phyloP scores from a whole-genome alignment of 2,329 filamentous ascomycete genomes.

The Pyrenochaeta sp. region DNA sequence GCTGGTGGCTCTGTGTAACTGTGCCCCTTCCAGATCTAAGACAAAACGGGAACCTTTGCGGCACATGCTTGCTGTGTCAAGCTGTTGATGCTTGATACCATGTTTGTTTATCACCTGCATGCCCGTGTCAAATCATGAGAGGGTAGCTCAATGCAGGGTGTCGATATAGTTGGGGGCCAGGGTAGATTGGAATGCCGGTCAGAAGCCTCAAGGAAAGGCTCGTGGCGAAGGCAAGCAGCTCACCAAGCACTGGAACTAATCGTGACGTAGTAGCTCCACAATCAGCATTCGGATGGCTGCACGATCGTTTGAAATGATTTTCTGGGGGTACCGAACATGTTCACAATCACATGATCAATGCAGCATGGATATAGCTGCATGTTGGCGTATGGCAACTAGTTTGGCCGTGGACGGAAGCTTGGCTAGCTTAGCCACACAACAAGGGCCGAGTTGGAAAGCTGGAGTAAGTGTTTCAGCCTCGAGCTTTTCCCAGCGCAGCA shows the following conservation, averaged over 20 bases:
- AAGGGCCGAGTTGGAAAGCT: slow-evolving; percentile 18
- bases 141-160: no score
- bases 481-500: slow-evolving; percentile 11
- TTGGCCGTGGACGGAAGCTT: slow-evolving; percentile 15
- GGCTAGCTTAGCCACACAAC: slow-evolving; percentile 23
- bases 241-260: no score
- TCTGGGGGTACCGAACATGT: not conserved
- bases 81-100: not conserved
- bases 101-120: not conserved
- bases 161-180: no score
- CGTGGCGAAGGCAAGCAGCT: no score
- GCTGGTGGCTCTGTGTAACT: slow-evolving; percentile 9
- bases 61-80: slow-evolving; percentile 8
- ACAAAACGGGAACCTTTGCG: slow-evolving; percentile 24
- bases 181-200: no score
- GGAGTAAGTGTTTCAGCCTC: slow-evolving; percentile 29
- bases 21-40: slow-evolving; percentile 23
- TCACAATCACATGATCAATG: slow-evolving; percentile 29
- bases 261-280: not conserved
- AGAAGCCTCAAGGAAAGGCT: no score
- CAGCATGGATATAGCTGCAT: slow-evolving; percentile 25
- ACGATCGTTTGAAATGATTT: not conserved
- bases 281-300: not conserved
- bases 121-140: not conserved
- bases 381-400: slow-evolving; percentile 35